These are phyloP conservation scores for Pyrenophora teres DNA, from an alignment of 2,329 filamentous ascomycete species.

Conservation along the genomic window DNA sequence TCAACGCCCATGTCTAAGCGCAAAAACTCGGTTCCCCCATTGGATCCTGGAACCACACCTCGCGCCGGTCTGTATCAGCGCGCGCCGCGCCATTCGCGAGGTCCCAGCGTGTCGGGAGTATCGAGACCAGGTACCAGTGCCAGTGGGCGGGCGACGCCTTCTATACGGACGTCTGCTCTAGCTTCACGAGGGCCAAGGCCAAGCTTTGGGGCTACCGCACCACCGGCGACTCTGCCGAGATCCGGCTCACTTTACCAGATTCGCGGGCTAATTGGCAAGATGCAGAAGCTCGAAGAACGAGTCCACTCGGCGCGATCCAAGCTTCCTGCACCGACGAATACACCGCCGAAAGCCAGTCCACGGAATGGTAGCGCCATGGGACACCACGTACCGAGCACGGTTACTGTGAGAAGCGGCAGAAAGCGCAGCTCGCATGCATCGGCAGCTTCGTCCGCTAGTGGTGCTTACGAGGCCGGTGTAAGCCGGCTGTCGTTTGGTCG, in stretches of 20 bases:
- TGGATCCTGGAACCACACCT: constrained; percentile 59
- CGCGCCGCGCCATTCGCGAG: constrained; percentile 57
- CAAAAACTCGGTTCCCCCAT: constrained; percentile 55
- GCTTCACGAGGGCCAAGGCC: constrained; percentile 49
- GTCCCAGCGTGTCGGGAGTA: constrained; percentile 63
- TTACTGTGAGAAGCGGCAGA: constrained; percentile 68
- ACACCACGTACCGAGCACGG: constrained; percentile 56
- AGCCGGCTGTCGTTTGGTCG: constrained; percentile 59
- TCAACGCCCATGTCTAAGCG: constrained; percentile 49
- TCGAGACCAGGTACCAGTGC: constrained; percentile 32
- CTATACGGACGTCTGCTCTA: constrained; percentile 42
- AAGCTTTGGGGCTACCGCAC: constrained; percentile 54
- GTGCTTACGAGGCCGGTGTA: constrained; percentile 36
- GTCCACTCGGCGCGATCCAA: constrained; percentile 92
- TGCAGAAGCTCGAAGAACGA: constrained; percentile 92
- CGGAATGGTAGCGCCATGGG: constrained; percentile 59
- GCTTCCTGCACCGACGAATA: constrained; percentile 78
- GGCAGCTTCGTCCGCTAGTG: constrained; percentile 43
- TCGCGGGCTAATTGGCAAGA: constrained; percentile 89
- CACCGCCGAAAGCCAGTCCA: constrained; percentile 81
- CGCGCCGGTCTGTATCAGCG: constrained; percentile 56
- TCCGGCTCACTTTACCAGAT: constrained; percentile 87
- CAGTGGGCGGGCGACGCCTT: constrained; percentile 53
- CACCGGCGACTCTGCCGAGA: constrained; percentile 57
- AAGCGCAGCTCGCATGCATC: constrained; percentile 66